phyloP scores from a whole-genome alignment of 176 grass and related monocot species.

The Thinopyrum elongatum region DNA sequence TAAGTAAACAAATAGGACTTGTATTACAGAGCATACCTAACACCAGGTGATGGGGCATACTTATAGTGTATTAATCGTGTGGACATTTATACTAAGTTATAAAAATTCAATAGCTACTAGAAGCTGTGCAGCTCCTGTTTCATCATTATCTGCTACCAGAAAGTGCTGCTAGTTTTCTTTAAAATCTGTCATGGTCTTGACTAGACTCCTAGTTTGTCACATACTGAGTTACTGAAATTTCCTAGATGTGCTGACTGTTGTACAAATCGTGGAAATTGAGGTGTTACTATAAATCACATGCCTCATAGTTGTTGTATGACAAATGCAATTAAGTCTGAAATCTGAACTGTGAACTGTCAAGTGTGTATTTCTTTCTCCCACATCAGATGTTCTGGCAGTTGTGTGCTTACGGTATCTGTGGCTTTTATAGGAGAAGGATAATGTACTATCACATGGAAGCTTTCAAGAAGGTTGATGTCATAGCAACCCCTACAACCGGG shows the following conservation, averaged over 20 bases:
- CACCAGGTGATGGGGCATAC: neutral
- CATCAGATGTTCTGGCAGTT: neutral
- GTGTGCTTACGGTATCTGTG: slow-evolving; percentile 17
- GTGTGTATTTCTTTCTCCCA: slow-evolving; percentile 6
- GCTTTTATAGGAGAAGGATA: slow-evolving; percentile 79
- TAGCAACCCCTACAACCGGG: slow-evolving; percentile 95
- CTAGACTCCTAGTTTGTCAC: neutral
- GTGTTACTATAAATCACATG: neutral
- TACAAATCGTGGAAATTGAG: neutral
- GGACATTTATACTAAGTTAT: neutral
- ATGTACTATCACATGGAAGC: slow-evolving; percentile 97
- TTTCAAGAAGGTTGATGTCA: slow-evolving; percentile 97
- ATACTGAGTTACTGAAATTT: neutral
- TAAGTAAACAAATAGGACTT: neutral
- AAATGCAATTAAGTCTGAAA: neutral
- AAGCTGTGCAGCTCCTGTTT: neutral
- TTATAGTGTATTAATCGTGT: neutral
- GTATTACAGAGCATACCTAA: neutral
- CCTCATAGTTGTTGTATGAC: neutral
- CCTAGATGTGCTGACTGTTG: neutral
- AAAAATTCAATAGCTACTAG: neutral
- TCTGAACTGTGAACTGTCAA: neutral
- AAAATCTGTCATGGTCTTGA: neutral
- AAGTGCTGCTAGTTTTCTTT: neutral
- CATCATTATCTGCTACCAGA: neutral